Evolutionary conservation across 2,329 filamentous ascomycete genomes (phyloP).

Genomic region (Sarocladium brachiariae): DNA sequence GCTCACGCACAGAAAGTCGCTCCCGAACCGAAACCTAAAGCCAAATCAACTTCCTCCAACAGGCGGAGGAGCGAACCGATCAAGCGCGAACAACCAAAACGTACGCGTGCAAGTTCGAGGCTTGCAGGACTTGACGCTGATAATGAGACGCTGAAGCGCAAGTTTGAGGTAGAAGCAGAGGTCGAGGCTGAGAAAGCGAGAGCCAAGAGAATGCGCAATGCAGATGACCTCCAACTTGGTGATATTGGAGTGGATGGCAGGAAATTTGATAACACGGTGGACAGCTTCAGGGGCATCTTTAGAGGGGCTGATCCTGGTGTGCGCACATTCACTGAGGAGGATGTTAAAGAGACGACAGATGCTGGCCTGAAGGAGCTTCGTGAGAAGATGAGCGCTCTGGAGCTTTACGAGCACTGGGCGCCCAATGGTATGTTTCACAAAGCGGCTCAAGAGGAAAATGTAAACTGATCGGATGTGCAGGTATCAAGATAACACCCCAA

Average conservation of each 20-base stretch:
- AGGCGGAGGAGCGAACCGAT: constrained; percentile 31
- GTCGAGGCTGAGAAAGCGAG: constrained; percentile 33
- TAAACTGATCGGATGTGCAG: constrained; percentile 33
- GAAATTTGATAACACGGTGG: constrained; percentile 62
- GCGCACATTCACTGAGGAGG: constrained; percentile 78
- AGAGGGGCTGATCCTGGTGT: constrained; percentile 72
- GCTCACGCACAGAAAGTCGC: constrained; percentile 60
- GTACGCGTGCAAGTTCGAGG: constrained; percentile 52
- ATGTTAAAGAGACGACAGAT: constrained; percentile 72
- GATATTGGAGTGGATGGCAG: constrained; percentile 77
- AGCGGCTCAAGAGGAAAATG: background rate
- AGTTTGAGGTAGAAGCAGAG: constrained; percentile 43
- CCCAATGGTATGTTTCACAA: constrained; percentile 58
- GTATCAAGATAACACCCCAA: constrained; percentile 87
- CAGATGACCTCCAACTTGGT: constrained; percentile 59
- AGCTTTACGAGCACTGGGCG: constrained; percentile 76
- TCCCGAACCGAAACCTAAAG: constrained; percentile 44
- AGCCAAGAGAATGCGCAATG: constrained; percentile 51
- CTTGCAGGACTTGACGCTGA: constrained; percentile 49
- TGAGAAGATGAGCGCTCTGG: constrained; percentile 67
- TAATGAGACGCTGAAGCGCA: constrained; percentile 39
- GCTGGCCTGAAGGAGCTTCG: constrained; percentile 67
- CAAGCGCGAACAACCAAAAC: constrained; percentile 35
- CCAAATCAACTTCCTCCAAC: constrained; percentile 18
- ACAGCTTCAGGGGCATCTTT: constrained; percentile 50